These are phyloP conservation scores for Malbranchea zuffiana DNA, from an alignment of 2,329 filamentous ascomycete genomes.

Conservation along the genomic window DNA sequence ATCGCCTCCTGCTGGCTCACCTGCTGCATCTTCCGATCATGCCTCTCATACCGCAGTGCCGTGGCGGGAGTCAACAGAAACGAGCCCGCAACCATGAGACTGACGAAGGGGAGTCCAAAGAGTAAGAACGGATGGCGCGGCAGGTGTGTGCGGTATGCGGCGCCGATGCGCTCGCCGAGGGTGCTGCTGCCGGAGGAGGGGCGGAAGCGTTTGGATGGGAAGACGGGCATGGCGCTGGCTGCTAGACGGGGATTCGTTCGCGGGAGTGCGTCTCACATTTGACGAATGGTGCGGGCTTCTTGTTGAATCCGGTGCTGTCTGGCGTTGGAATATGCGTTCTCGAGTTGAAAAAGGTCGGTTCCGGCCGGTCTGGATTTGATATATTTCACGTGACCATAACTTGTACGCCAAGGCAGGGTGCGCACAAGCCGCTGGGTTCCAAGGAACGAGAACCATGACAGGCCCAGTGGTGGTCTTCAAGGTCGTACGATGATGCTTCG, in stretches of 20 bases:
- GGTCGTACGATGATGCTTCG: too few species aligned
- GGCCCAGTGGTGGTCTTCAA: too few species aligned
- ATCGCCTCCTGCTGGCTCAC: slow-evolving; percentile 78
- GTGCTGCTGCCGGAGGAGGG: slow-evolving; percentile 40
- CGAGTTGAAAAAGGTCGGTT: too few species aligned
- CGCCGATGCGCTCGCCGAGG: slow-evolving; percentile 57
- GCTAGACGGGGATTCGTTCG: slow-evolving; percentile 4
- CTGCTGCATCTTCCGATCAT: slow-evolving; percentile 81
- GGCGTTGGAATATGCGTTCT: too few species aligned
- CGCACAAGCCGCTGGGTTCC: too few species aligned
- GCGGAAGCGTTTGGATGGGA: slow-evolving; percentile 61
- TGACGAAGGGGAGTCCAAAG: slow-evolving; percentile 87
- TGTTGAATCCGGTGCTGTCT: too few species aligned
- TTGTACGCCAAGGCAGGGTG: too few species aligned
- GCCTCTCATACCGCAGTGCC: slow-evolving; percentile 82
- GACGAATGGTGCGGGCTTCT: too few species aligned
- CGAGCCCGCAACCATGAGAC: slow-evolving; percentile 78
- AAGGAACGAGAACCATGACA: too few species aligned
- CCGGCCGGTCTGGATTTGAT: too few species aligned
- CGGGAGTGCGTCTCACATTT: too few species aligned
- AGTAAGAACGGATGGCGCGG: slow-evolving; percentile 75
- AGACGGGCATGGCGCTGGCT: slow-evolving; percentile 44
- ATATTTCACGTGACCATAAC: too few species aligned
- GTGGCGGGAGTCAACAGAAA: slow-evolving; percentile 93
- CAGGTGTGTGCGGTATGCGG: slow-evolving; percentile 64